Evolutionary conservation across 129 eudicot genomes (phyloP).

Genomic region (Centella asiatica): DNA sequence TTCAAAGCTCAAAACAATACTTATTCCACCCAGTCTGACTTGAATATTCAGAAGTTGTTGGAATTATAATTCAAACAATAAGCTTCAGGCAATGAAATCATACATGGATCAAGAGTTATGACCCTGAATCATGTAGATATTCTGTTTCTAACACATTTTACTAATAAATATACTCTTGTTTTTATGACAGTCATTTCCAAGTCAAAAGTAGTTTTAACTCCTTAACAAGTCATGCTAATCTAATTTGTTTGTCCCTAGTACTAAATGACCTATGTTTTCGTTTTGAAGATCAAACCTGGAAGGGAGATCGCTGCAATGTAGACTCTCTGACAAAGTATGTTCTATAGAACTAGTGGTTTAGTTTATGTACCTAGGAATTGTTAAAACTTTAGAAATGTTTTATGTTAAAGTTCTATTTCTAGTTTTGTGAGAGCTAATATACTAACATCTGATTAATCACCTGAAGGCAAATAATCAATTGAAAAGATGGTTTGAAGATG

Average conservation of each 20-base stretch:
- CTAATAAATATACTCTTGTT: too few species aligned
- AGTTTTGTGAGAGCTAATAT: conserved; percentile 15
- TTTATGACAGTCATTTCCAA: background rate
- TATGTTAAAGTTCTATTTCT: background rate
- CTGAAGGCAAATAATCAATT: conserved; percentile 68
- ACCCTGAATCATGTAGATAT: background rate
- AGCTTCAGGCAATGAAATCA: background rate
- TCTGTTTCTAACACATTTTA: too few species aligned
- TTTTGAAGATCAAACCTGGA: conserved; percentile 77
- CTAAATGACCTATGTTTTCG: background rate
- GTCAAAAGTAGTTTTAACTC: background rate
- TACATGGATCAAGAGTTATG: too few species aligned
- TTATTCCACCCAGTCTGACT: background rate
- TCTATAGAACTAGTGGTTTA: background rate
- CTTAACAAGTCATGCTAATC: background rate
- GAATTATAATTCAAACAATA: background rate
- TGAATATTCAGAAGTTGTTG: background rate
- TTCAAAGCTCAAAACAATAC: background rate
- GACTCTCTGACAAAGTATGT: conserved; percentile 86
- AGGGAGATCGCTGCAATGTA: conserved; percentile 70
- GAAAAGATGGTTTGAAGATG: conserved; percentile 80
- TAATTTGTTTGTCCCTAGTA: background rate
- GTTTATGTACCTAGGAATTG: background rate
- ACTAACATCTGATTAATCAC: conserved; percentile 5
- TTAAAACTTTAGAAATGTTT: background rate